Evolutionary conservation across 108 stramenopile genomes (phyloP), one percentile per base, ranked within the genome.

Genomic region (Nannochloropsis oceanica): DNA sequence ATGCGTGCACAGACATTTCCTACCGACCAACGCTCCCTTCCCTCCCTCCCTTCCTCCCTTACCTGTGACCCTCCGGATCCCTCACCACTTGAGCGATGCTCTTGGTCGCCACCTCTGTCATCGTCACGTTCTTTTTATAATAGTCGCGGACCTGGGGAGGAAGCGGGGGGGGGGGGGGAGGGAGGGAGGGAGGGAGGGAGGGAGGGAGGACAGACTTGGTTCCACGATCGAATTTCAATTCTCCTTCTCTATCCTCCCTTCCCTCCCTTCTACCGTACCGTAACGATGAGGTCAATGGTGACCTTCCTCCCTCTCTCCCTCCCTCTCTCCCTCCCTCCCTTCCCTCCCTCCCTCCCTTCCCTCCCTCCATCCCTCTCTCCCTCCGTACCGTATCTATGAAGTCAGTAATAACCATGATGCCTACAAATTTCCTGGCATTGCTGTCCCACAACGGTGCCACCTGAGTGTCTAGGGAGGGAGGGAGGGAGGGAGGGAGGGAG

Each of bases 361-460:
- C 13, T 84, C 87, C 84, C 84, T 2, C 26, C 94, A 90, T 50
- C 50, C 89, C 81, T 42, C 13, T 91, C 86, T 94, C 96, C 85
- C 94, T 91, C 34, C 96, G 92, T 26, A 98, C 84, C 79, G 97
- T 94, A 87, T 97, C 95, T 85, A 97, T 95, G 85, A 97, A 98
- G 89, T 98, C 97, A 9, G 96, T 95, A 5, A 96, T 95, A 26
- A 96, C 96, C 85, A 98, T 92, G 26, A 97, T 85, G 79, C 97
- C 97, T 13, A 96, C 95, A 84, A 98, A 96, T 82, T 94, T 91
- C 44, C 95, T 94, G 27, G 85, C 83, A 46, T 89, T 84, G 5
- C 94, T 93, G 90, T 98, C 96, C 97, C 97, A 98, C 46, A 98
- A 89, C 10, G 97, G 97, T 12, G 97, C 97, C 42, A 94, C 59